Evolutionary conservation across 169 alveolate genomes (phyloP).

Genomic region (Plasmodium gonderi): DNA sequence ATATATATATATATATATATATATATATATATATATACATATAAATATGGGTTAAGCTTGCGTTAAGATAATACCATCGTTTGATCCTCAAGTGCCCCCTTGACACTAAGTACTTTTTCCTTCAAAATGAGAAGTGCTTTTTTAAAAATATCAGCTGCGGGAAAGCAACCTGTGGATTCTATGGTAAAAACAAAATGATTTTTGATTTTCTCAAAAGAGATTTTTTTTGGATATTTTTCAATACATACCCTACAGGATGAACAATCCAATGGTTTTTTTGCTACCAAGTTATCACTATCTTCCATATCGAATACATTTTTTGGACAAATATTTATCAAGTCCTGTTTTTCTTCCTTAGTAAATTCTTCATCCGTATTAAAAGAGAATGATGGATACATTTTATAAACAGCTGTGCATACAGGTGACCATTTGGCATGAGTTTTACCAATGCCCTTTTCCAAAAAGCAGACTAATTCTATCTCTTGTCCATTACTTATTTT

Average conservation of each 20-base stretch:
- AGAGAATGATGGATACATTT: constrained; percentile 90
- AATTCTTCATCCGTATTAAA: constrained; percentile 81
- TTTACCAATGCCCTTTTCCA: constrained; percentile 97
- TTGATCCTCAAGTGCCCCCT: constrained; percentile 59
- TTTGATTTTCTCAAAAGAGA: constrained; percentile 85
- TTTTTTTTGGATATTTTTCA: constrained; percentile 90
- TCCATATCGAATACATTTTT: constrained; percentile 95
- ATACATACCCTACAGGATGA: constrained; percentile 98
- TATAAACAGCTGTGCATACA: constrained; percentile 98
- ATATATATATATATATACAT: too few species aligned
- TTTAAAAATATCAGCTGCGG: constrained; percentile 82
- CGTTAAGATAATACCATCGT: not conserved
- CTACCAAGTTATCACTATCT: constrained; percentile 89
- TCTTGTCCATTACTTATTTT: constrained; percentile 98
- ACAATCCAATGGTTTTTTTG: constrained; percentile 93
- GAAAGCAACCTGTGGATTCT: constrained; percentile 86
- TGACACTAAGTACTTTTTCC: constrained; percentile 74
- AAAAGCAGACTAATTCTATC: constrained; percentile 92
- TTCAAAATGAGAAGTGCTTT: constrained; percentile 78
- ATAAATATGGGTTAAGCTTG: too few species aligned
- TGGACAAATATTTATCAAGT: constrained; percentile 93
- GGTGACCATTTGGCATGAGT: constrained; percentile 99
- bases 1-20: too few species aligned
- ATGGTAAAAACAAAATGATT: constrained; percentile 90
- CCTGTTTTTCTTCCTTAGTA: constrained; percentile 91